Evolutionary conservation across 83 land plant species (phyloP).

Genomic region (Isoetes engelmannii): DNA sequence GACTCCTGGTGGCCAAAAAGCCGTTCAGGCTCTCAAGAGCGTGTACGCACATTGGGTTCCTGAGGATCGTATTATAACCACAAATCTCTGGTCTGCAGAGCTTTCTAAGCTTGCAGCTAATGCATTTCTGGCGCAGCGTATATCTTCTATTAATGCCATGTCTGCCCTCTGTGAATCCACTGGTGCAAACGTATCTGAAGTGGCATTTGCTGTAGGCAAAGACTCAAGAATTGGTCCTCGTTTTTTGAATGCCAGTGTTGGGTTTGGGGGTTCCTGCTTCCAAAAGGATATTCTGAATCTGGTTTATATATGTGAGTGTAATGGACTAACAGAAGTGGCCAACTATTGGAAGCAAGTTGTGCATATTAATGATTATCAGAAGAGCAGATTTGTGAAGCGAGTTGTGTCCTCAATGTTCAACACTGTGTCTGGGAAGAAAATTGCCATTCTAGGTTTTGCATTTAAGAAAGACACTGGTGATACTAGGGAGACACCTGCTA

Average conservation of each 20-base stretch:
- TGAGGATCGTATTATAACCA: slow-evolving; percentile 48
- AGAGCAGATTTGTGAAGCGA: slow-evolving; percentile 59
- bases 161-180: slow-evolving; percentile 65
- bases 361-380: slow-evolving; percentile 69
- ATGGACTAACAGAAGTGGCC: slow-evolving; percentile 62
- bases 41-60: slow-evolving; percentile 75
- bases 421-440: slow-evolving; percentile 62
- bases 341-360: slow-evolving; percentile 71
- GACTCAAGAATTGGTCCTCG: slow-evolving; percentile 49
- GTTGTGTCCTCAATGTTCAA: slow-evolving; percentile 68
- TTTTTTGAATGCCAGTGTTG: slow-evolving; percentile 58
- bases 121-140: slow-evolving; percentile 65
- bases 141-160: slow-evolving; percentile 68
- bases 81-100: slow-evolving; percentile 72
- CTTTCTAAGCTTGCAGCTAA: slow-evolving; percentile 71
- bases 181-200: slow-evolving; percentile 51
- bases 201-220: slow-evolving; percentile 32
- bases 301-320: slow-evolving; percentile 74
- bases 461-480: slow-evolving; percentile 76
- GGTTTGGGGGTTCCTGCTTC: slow-evolving; percentile 73
- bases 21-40: slow-evolving; percentile 46
- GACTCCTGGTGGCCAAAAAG: slow-evolving; percentile 54
- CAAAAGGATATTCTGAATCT: slow-evolving; percentile 66
- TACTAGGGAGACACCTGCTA: slow-evolving; percentile 62
- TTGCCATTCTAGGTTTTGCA: slow-evolving; percentile 64